A percentile compares a stretch with the other conserved stretches of the same genome.
These are phyloP conservation scores for Arthroderma sp. DNA, from an alignment of 2,329 filamentous ascomycete genomes.

Conservation along the genomic window DNA sequence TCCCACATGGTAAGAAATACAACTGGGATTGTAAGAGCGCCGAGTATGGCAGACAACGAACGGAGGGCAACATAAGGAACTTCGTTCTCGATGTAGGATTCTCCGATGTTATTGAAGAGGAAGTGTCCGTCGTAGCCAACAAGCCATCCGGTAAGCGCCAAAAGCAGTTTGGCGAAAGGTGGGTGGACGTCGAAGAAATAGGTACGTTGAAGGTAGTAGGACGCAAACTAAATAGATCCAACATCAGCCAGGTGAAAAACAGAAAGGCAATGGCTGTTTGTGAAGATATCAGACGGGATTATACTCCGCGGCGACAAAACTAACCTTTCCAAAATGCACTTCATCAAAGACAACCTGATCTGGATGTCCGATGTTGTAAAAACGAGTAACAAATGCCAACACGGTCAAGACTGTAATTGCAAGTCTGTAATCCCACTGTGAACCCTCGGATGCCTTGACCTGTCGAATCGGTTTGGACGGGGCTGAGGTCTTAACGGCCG, in stretches of 20 bases:
- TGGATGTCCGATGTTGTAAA: slow-evolving; percentile 91
- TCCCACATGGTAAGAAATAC: slow-evolving; percentile 99
- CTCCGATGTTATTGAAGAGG: slow-evolving; percentile 97
- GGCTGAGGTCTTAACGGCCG: slow-evolving; percentile 8
- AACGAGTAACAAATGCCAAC: slow-evolving; percentile 79
- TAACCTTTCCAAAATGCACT: slow-evolving; percentile 97
- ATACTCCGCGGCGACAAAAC: slow-evolving; percentile 13
- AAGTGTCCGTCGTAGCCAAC: slow-evolving; percentile 95
- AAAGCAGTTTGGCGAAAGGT: slow-evolving; percentile 94
- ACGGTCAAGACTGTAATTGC: slow-evolving; percentile 63
- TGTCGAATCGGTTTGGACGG: slow-evolving; percentile 9
- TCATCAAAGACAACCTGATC: slow-evolving; percentile 98
- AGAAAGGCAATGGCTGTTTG: neutral
- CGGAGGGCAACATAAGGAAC: slow-evolving; percentile 96
- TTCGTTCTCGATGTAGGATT: slow-evolving; percentile 93
- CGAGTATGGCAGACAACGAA: slow-evolving; percentile 80
- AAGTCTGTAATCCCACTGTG: slow-evolving; percentile 71
- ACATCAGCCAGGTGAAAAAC: neutral
- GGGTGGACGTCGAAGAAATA: slow-evolving; percentile 99
- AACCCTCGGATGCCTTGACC: slow-evolving; percentile 19
- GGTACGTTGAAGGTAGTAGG: slow-evolving; percentile 80
- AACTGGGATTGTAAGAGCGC: slow-evolving; percentile 84
- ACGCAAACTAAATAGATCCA: slow-evolving; percentile 32
- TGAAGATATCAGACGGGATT: too few relatives aligned
- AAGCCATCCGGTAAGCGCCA: slow-evolving; percentile 92